Percentiles rank a stretch among this genome's conserved stretches.
These are phyloP conservation scores for Aspergillus bombycis DNA, from an alignment of 2,329 filamentous ascomycete species.

Conservation along the genomic window DNA sequence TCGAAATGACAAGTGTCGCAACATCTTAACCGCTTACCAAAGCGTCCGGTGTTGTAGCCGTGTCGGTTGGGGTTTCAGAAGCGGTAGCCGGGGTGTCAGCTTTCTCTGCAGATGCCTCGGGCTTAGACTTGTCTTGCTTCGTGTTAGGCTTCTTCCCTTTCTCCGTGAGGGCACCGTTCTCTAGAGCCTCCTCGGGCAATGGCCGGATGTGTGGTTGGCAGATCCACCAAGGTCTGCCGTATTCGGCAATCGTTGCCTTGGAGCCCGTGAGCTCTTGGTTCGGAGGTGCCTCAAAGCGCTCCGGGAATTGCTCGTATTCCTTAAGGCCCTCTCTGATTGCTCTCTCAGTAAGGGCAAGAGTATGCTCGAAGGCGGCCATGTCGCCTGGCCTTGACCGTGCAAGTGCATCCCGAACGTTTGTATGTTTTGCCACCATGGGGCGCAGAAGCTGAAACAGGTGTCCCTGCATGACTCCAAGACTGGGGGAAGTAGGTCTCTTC, in stretches of 20 bases:
- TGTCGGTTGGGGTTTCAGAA: constrained; percentile 15
- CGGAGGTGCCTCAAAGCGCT: constrained; percentile 39
- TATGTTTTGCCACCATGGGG: constrained; percentile 77
- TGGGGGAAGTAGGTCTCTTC: constrained; percentile 59
- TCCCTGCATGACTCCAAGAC: constrained; percentile 79
- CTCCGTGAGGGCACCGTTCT: constrained; percentile 74
- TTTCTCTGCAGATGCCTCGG: constrained; percentile 11
- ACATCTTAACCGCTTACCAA: constrained; percentile 33
- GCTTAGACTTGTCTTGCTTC: constrained; percentile 20
- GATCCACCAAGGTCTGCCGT: constrained; percentile 85
- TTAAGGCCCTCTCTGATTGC: constrained; percentile 73
- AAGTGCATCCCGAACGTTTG: constrained; percentile 82
- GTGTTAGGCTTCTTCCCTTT: constrained; percentile 63
- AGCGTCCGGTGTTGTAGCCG: constrained; percentile 29
- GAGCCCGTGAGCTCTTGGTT: constrained; percentile 46
- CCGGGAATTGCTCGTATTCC: constrained; percentile 60
- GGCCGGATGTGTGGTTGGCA: constrained; percentile 86
- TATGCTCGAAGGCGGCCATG: constrained; percentile 74
- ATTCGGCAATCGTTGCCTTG: constrained; percentile 67
- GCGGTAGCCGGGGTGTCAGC: constrained; percentile 10
- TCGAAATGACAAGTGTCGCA: not conserved
- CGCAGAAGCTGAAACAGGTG: constrained; percentile 92
- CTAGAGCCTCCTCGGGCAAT: constrained; percentile 82
- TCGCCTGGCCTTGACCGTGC: constrained; percentile 70
- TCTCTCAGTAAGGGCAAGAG: constrained; percentile 74